Evolutionary conservation across 176 grass and related monocot genomes (phyloP).

Genomic region (Hsuehochloa calcarea): DNA sequence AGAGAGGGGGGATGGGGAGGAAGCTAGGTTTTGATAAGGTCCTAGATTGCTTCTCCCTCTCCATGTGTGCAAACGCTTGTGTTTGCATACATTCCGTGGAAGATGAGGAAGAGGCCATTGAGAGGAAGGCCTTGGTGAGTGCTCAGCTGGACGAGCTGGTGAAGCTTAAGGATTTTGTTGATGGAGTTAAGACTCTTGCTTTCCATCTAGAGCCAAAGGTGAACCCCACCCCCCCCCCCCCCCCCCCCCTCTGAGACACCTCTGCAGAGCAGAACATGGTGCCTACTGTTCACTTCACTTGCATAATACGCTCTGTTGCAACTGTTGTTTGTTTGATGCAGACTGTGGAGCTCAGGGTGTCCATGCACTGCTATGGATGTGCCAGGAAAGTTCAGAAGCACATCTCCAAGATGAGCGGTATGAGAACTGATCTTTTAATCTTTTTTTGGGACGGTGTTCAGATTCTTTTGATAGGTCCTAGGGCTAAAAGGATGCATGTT

Average conservation of each 20-base stretch:
- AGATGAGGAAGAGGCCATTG: conserved; percentile 51
- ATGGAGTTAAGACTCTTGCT: conserved; percentile 70
- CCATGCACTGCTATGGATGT: conserved; percentile 95
- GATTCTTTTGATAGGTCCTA: neutral
- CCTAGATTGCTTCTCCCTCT: conserved; percentile 80
- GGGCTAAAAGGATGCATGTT: neutral
- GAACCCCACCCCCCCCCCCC: neutral
- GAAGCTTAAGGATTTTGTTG: conserved; percentile 67
- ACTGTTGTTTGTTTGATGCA: conserved; percentile 30
- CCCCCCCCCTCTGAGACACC: neutral
- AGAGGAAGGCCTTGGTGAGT: conserved; percentile 63
- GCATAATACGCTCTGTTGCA: neutral
- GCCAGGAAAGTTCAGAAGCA: conserved; percentile 95
- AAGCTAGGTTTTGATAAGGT: conserved; percentile 63
- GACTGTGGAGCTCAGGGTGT: conserved; percentile 93
- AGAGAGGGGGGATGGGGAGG: conserved; percentile 43
- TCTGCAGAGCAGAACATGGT: conserved; percentile 10
- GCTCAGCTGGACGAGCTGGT: conserved; percentile 76
- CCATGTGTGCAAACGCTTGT: conserved; percentile 60
- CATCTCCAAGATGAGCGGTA: conserved; percentile 98
- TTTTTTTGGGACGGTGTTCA: conserved; percentile 3
- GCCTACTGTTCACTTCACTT: neutral
- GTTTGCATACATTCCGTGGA: conserved; percentile 53
- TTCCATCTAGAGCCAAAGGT: conserved; percentile 98
- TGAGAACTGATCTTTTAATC: neutral